Conservation (phyloP, 352 stramenopile species). For the Pelagophyceae sp. region DNA sequence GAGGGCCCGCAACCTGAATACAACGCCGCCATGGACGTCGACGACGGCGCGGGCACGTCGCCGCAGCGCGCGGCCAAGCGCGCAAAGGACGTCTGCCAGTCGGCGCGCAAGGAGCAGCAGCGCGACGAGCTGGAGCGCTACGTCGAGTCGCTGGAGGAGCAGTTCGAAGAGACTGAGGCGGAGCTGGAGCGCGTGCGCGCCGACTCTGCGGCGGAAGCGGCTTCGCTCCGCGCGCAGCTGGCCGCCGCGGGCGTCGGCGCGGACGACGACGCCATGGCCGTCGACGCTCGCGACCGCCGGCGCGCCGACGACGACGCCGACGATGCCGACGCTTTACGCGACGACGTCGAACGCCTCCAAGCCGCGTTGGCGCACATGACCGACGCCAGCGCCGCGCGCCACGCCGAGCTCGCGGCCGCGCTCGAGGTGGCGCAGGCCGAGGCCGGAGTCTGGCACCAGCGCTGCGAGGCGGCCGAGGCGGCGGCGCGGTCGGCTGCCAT, state of each 20-base stretch:
- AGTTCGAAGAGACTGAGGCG: constrained; percentile 39
- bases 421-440: neutral
- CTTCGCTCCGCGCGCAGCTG: neutral
- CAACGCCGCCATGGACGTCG: neutral
- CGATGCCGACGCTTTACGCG: neutral
- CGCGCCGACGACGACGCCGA: neutral
- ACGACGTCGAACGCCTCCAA: neutral
- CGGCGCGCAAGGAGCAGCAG: constrained; percentile 35
- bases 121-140: constrained; percentile 42
- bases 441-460: neutral
- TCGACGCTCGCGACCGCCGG: neutral
- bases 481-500: neutral
- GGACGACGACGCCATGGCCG: neutral
- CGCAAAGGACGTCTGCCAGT: constrained; percentile 38
- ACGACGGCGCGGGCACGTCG: neutral
- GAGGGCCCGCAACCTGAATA: neutral
- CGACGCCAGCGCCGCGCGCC: neutral
- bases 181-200: constrained; percentile 29
- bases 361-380: neutral
- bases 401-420: neutral
- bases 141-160: constrained; percentile 34
- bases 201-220: neutral
- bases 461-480: neutral
- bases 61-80: constrained; percentile 27
- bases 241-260: neutral